phyloP scores from a whole-genome alignment of 2,329 filamentous ascomycete species.

The Fonsecaea erecta region DNA sequence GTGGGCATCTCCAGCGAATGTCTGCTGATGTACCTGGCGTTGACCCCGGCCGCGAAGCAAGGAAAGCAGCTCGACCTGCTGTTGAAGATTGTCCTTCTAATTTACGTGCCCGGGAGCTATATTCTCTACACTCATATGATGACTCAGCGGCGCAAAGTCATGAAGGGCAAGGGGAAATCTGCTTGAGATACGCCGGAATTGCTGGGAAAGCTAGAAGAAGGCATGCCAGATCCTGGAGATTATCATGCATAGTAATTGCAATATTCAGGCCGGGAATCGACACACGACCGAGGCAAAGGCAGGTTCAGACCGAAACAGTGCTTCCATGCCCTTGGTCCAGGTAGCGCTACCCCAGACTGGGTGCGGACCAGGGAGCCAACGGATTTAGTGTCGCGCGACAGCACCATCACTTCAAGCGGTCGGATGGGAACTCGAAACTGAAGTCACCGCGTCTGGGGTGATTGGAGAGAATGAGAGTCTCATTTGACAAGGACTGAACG shows the following conservation, averaged over 20 bases:
- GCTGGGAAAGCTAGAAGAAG: background rate
- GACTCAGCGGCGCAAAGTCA: conserved; percentile 79
- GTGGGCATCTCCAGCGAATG: conserved; percentile 89
- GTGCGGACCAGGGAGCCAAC: background rate
- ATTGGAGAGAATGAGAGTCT: background rate
- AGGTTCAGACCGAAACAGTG: background rate
- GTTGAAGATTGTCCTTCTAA: conserved; percentile 67
- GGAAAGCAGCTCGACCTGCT: conserved; percentile 61
- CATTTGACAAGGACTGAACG: too few relatives aligned
- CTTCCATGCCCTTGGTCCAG: background rate
- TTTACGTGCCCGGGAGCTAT: conserved; percentile 84
- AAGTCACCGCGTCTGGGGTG: background rate
- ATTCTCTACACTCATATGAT: conserved; percentile 96
- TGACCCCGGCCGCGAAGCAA: conserved; percentile 61
- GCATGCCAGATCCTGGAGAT: background rate
- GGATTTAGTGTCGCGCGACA: background rate
- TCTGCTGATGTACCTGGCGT: conserved; percentile 73
- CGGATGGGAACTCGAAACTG: background rate
- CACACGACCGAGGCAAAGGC: background rate
- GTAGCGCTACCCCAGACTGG: background rate
- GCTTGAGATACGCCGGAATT: conserved; percentile 30
- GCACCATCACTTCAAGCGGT: background rate
- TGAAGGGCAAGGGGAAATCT: conserved; percentile 63
- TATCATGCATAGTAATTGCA: background rate
- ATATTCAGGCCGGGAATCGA: background rate